Conservation (phyloP, 371 early-diverging fungal genomes). For the Apophysomyces trapeziformis region DNA sequence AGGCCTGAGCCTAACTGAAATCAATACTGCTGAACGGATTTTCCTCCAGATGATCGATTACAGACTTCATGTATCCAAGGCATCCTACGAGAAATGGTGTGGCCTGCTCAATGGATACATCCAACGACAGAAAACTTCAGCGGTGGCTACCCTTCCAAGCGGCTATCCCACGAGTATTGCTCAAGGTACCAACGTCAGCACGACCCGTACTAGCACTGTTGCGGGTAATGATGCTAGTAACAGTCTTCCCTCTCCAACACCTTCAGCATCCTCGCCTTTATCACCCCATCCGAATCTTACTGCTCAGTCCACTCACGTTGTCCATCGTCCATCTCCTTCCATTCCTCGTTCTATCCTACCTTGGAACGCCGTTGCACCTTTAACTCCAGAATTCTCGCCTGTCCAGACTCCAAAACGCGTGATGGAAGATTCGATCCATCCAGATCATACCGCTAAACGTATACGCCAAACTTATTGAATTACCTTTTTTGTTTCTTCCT, state of each 20-base stretch:
- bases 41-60: conserved; percentile 57
- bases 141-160: neutral
- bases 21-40: conserved; percentile 47
- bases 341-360: neutral
- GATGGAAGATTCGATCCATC: neutral
- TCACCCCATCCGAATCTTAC: no score
- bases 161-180: no score
- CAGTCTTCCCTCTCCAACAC: no score
- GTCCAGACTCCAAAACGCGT: neutral
- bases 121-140: conserved; percentile 12
- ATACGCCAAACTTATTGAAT: neutral
- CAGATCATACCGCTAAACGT: conserved; percentile 4
- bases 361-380: neutral
- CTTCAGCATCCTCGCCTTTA: no score
- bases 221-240: no score
- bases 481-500: neutral
- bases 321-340: conserved; percentile 2
- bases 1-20: conserved; percentile 30
- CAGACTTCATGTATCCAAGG: conserved; percentile 1
- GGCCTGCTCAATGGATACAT: conserved; percentile 54
- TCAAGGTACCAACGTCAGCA: no score
- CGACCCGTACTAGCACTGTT: no score
- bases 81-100: conserved; percentile 60
- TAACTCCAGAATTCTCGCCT: conserved; percentile 1
- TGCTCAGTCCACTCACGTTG: neutral